These are phyloP conservation scores for Backusella australiensis DNA, from an alignment of 192 early-diverging fungal species.

Conservation along the genomic window DNA sequence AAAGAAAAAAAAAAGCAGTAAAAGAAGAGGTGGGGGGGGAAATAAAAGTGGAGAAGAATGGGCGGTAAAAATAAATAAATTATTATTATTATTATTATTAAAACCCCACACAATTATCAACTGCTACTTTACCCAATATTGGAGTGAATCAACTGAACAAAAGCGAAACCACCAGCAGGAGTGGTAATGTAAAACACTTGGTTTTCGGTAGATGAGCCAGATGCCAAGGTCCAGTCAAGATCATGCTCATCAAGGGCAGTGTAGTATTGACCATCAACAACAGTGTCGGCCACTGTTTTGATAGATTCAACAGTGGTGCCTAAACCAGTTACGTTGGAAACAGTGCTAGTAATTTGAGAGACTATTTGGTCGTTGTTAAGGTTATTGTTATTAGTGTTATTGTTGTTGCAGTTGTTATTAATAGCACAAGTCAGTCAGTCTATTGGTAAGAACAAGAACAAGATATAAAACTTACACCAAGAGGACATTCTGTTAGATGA, in stretches of 20 bases:
- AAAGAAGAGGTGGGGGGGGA: background rate
- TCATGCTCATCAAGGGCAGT: slow-evolving; percentile 54
- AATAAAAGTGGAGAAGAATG: background rate
- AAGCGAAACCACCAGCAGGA: slow-evolving; percentile 70
- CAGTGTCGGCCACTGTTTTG: slow-evolving; percentile 39
- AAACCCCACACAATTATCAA: background rate
- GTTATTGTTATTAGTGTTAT: background rate
- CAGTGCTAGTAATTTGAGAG: slow-evolving; percentile 33
- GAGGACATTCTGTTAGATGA: slow-evolving; percentile 17
- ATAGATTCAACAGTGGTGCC: slow-evolving; percentile 24
- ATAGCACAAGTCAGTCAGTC: background rate
- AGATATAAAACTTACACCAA: slow-evolving; percentile 18
- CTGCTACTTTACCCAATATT: slow-evolving; percentile 61
- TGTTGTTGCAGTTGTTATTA: background rate
- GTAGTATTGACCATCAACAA: slow-evolving; percentile 40
- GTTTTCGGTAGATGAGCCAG: slow-evolving; percentile 81
- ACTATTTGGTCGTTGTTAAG: slow-evolving; percentile 12
- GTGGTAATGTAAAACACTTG: slow-evolving; percentile 85
- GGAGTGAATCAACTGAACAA: slow-evolving; percentile 91
- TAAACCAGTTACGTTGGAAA: slow-evolving; percentile 32
- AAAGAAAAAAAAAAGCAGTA: slow-evolving; percentile 5
- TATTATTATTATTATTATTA: background rate
- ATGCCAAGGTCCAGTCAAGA: slow-evolving; percentile 65
- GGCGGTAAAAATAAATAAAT: background rate
- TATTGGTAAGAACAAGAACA: background rate